These are phyloP conservation scores for Bacterosira constricta DNA, from an alignment of 108 stramenopile genomes.

Conservation along the genomic window DNA sequence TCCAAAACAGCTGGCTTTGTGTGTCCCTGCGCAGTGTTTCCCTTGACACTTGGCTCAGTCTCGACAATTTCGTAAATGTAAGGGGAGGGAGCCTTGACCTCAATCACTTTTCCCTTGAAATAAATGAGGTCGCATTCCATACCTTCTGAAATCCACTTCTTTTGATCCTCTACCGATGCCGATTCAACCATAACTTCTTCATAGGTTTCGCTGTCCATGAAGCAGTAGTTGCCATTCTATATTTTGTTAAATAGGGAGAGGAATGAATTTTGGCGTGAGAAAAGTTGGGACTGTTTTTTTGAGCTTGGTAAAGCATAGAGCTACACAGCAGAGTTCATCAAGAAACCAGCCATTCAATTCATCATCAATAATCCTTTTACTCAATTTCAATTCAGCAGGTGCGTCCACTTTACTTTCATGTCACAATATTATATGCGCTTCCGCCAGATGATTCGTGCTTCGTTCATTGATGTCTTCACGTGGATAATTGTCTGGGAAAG, in stretches of 20 bases:
- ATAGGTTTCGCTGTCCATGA: slow-evolving; percentile 93
- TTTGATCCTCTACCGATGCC: slow-evolving; percentile 70
- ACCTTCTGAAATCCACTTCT: slow-evolving; percentile 86
- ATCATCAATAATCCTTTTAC: too few relatives aligned
- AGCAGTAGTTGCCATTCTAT: slow-evolving; percentile 66
- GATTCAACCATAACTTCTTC: slow-evolving; percentile 79
- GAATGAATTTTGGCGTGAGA: too few relatives aligned
- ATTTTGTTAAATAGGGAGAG: neutral
- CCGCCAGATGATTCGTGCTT: too few relatives aligned
- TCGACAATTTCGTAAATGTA: slow-evolving; percentile 77
- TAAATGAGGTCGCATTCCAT: slow-evolving; percentile 75
- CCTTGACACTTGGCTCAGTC: slow-evolving; percentile 92
- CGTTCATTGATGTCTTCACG: too few relatives aligned
- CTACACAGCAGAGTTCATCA: too few relatives aligned
- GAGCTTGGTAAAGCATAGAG: too few relatives aligned
- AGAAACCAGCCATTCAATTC: too few relatives aligned
- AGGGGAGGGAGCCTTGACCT: slow-evolving; percentile 77
- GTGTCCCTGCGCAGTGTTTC: slow-evolving; percentile 92
- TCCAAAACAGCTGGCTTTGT: slow-evolving; percentile 79
- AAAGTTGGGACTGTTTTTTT: too few relatives aligned
- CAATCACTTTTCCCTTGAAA: slow-evolving; percentile 89
- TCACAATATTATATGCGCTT: too few relatives aligned
- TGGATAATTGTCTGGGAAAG: too few relatives aligned
- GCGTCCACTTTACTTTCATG: too few relatives aligned
- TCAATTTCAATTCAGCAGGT: too few relatives aligned